Evolutionary conservation across 345 rosid species (phyloP), one percentile per base, ranked within the genome.

Genomic region (Stellera chamaejasme): DNA sequence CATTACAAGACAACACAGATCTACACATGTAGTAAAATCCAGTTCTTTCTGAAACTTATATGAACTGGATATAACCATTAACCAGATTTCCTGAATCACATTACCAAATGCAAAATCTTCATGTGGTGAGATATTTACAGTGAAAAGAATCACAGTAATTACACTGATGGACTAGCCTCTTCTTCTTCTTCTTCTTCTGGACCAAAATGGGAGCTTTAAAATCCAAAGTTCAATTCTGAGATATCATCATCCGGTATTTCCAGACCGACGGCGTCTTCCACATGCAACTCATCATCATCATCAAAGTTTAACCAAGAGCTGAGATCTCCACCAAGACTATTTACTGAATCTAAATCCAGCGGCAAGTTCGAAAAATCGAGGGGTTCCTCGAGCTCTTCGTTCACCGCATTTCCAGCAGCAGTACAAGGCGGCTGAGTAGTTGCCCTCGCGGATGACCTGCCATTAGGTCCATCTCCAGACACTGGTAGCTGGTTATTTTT

Each of bases 161-260:
- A 59, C 64, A 65, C 11, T 45, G 4, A 23, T 11, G 12, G 36
- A 23, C 48, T 54, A 45, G 46, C 58, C 45, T 15, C 46, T 15
- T n/a, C n/a, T n/a, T n/a, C n/a, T n/a, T n/a, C n/a, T 5, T 26
- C 51, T 14, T 25, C 28, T n/a, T 13, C 50, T 14, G 5, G 27
- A 5, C 23, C 23, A 36, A 10, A 13, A 45, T 13, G 45, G 42
- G 2, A 54, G 39, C 39, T 8, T 62, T 36, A 68, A 43, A 68
- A 52, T 46, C 55, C 44, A 42, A 81, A 70, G 16, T 61, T 68
- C 72, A 81, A 53, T 26, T 77, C 82, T 0, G 84, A 66, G 28
- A 94, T 87, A 66, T 90, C 96, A 64, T 94, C 99, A 96, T 87
- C 87, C 14, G 99, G 97, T 74, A 90, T 82, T 59, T 79, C 84